Evolutionary conservation across 2,329 filamentous ascomycete species (phyloP).

Genomic region (Lecanicillium sp.): DNA sequence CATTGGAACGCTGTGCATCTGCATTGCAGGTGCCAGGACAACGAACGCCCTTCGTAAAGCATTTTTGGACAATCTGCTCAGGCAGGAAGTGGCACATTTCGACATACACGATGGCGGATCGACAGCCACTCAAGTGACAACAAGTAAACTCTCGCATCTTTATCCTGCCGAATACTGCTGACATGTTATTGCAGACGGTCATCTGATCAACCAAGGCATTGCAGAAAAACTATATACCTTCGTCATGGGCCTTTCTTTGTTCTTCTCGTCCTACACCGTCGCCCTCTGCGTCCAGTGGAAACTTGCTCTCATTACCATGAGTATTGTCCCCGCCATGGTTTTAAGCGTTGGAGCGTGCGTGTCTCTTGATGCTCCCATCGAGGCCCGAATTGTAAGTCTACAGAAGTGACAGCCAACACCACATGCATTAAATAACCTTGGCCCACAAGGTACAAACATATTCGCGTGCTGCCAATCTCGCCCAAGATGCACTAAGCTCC

Average conservation of each 20-base stretch:
- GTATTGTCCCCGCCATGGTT: background rate
- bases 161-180: background rate
- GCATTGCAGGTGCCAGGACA: constrained; percentile 2
- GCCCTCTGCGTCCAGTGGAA: constrained; percentile 1
- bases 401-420: background rate
- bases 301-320: constrained; percentile 2
- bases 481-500: constrained; percentile 3
- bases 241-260: background rate
- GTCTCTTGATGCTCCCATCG: constrained; percentile 1
- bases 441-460: constrained; percentile 2
- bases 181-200: background rate
- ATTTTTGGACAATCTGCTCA: constrained; percentile 2
- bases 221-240: constrained; percentile 1
- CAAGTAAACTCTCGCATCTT: background rate
- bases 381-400: background rate
- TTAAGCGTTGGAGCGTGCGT: background rate
- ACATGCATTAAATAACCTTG: background rate
- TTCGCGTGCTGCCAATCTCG: constrained; percentile 5
- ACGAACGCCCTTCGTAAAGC: constrained; percentile 5
- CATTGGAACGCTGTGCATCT: constrained; percentile 1
- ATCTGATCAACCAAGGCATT: constrained; percentile 2
- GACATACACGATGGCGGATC: background rate
- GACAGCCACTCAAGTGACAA: constrained; percentile 3
- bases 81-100: constrained; percentile 6
- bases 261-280: background rate